Conservation (phyloP, 2,329 filamentous ascomycete genomes). For the Alternaria tenuissima region DNA sequence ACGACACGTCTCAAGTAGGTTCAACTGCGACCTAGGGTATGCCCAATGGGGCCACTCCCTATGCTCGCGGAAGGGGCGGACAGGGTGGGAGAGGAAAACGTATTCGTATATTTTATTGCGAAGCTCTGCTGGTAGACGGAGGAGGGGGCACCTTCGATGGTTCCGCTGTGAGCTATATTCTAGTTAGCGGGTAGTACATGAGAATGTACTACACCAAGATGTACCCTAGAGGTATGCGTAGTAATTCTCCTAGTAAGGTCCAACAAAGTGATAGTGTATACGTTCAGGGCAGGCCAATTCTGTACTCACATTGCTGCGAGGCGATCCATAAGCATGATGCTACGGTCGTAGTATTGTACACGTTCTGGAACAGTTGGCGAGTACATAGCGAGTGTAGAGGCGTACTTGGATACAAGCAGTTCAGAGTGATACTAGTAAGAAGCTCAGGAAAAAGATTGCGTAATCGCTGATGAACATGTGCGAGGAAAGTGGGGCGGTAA, state of each 20-base stretch:
- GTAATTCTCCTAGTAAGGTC: neutral
- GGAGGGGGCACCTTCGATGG: constrained; percentile 10
- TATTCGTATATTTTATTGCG: constrained; percentile 16
- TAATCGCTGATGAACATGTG: neutral
- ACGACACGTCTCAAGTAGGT: constrained; percentile 1
- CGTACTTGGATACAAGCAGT: neutral
- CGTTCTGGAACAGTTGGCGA: constrained; percentile 1
- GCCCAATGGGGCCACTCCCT: constrained; percentile 2
- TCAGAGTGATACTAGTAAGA: neutral
- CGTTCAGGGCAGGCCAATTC: neutral
- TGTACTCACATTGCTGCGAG: constrained; percentile 4
- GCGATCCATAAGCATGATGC: neutral
- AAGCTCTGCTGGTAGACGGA: constrained; percentile 17
- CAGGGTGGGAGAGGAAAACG: neutral
- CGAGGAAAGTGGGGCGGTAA: constrained; percentile 5
- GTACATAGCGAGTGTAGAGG: neutral
- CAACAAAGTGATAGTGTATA: neutral
- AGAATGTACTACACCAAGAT: neutral
- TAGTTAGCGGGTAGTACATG: neutral
- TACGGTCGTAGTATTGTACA: neutral
- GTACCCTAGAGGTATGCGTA: neutral
- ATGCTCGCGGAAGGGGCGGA: neutral
- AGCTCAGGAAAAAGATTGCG: neutral
- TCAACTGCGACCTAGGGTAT: neutral
- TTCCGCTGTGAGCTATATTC: constrained; percentile 6